Base-by-base conservation (phyloP, 2,329 filamentous ascomycete species). In the Nemania sp. region DNA sequence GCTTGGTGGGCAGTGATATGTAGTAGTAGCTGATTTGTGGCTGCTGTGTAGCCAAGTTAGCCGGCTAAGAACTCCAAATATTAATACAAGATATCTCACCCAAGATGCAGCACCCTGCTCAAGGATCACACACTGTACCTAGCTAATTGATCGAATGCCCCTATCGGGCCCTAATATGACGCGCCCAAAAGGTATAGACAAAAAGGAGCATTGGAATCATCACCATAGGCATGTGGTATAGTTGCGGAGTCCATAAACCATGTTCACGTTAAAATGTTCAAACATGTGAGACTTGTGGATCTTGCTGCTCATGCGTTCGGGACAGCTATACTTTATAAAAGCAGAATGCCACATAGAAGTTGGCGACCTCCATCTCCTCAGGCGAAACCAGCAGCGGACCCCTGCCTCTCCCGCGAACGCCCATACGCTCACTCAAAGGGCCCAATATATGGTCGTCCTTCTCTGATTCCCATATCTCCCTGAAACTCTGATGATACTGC, bases 311-410 rank as follows among this genome's bases (percentile, higher is more conserved):
- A 12, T 12, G 25, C 25, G 29, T n/a, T 20, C 25, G 29, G 40
- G 10, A 29, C 17, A 15, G 37, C 62, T 81, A 95, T 47, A 96
- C 91, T 80, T 97, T 97, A 78, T 97, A 96, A 76, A 98, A 98
- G 78, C 92, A 97, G 72, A 98, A 98, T 1, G 91, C 93, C 69
- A 96, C 86, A 72, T 98, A 98, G 72, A 98, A 96, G 69, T 85
- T 87, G 11, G 90, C 91, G 46, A 95, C 95, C 75, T 98, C 93
- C 84, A 96, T 90, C 80, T 99, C 95, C 73, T 96, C 90, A 12
- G 89, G 83, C 1, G 86, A 89, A 52, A 97, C 91, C 48, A 90
- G 75, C 66, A 97, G 77, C 15, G 69, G 86, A 5, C 85, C 86
- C 10, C 86, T 84, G 18, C 84, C 84, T 35, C 90, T 83, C 69